These are phyloP conservation scores for Trichoderma polysporum DNA, from an alignment of 2,329 filamentous ascomycete genomes.

Conservation along the genomic window DNA sequence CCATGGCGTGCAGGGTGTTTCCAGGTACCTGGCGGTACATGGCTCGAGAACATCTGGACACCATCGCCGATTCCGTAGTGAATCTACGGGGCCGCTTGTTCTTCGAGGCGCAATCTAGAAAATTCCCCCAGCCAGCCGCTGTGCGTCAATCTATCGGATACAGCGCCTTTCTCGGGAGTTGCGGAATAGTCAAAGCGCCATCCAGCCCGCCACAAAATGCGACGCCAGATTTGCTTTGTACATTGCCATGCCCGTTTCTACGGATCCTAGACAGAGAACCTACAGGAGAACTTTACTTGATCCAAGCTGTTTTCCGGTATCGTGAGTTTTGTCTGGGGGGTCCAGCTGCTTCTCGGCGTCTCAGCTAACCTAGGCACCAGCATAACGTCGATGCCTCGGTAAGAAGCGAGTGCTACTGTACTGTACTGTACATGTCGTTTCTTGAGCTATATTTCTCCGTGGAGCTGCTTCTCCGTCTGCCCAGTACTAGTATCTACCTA, in stretches of 20 bases:
- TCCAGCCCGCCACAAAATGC: neutral
- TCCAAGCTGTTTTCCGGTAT: too few species aligned
- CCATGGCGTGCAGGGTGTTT: too few species aligned
- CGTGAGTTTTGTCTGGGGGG: too few species aligned
- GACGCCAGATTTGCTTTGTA: neutral
- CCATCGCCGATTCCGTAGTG: neutral
- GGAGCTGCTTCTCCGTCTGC: neutral
- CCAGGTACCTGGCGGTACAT: neutral
- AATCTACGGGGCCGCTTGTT: neutral
- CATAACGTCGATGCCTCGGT: neutral
- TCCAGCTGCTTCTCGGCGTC: too few species aligned
- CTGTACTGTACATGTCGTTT: neutral
- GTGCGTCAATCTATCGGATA: slow-evolving; percentile 1
- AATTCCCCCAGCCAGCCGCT: neutral
- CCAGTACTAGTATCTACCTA: neutral
- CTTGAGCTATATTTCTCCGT: neutral
- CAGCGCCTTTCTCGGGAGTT: neutral
- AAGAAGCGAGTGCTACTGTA: neutral
- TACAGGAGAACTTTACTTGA: too few species aligned
- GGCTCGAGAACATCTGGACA: neutral
- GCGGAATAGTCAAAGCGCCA: neutral
- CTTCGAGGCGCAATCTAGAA: slow-evolving; percentile 19
- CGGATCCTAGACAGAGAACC: neutral
- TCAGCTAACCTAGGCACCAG: neutral
- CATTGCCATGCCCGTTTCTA: neutral